Base-by-base conservation (phyloP, 1,284 basidiomycete genomes). In the Trichosporon sp. region DNA sequence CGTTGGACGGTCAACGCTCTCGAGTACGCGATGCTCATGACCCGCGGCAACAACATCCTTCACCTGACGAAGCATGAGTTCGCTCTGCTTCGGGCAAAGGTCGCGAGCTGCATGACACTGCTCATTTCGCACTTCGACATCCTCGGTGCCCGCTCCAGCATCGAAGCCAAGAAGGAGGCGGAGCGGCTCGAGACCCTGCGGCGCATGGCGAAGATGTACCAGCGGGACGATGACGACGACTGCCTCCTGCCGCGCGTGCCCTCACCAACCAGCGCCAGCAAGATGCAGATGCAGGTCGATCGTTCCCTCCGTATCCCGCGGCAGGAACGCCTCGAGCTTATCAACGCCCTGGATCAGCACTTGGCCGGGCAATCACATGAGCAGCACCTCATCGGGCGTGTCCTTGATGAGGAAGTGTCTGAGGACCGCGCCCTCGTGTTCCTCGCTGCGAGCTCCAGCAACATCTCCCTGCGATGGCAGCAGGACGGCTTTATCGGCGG, bases 51-150 rank as follows among this genome's bases (percentile, higher is more conserved):
- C 77, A 91, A 91, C 81, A 99, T 99, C 75, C 87, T 98, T 18
- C 90, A 95, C 38, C 87, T 99, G 64, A 91, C 91, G 38, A 89
- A 90, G 72, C 88, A 90, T 70, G 93, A 99, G 80, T 98, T 98
- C 80, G 89, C 92, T 72, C 87, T 93, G 83, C 86, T 99, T 44
- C 88, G 93, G 58, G 89, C 91, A 75, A 96, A 95, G 82, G 96
- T 99, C 21, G 95, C 95, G 18, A 92, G 88, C 77, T 98, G 97
- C 79, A 98, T 99, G 89, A 95, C 93, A 0, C 87, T 99, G 25
- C 87, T 99, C 66, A 96, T 98, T 78, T 91, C 91, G 69, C 97
- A 99, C 82, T 99, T 99, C 80, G 97, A 99, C 83, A 96, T 99
- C 75, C 88, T 99, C 23, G 94, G 96, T 15, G 96, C 96, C 1